Base-by-base conservation (phyloP, 768 basidiomycete genomes). In the Xanthoconium purpureum region DNA sequence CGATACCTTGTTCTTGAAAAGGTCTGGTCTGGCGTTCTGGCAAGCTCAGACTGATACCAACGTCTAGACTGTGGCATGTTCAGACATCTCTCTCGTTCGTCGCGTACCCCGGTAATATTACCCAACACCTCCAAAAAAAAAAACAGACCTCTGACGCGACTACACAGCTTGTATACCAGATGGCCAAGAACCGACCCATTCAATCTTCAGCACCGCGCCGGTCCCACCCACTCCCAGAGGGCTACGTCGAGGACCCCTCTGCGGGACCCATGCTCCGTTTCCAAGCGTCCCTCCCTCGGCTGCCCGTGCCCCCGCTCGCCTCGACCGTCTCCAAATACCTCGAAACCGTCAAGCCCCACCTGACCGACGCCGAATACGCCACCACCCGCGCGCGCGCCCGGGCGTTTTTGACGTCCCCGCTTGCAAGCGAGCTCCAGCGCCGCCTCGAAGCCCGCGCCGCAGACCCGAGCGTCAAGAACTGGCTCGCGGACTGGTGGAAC, bases 401-500 rank as follows among this genome's bases (percentile, higher is more conserved):
- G 3, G 74, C 77, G 1, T 98, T 98, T 71, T 74, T 91, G 18
- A 63, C 75, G 11, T 91, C 89, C 0, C 82, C 87, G 0, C 81
- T 84, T 50, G 85, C 84, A 2, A 78, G 80, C 15, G 82, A 84
- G 54, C 80, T 98, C 13, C 96, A 98, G 74, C 71, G 75, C 36
- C 79, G 97, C 3, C 79, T 98, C 35, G 79, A 91, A 67, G 78
- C 81, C 20, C 83, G 94, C 2, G 93, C 94, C 0, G 77, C 78
- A 0, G 78, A 83, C 28, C 80, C 83, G 1, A 71, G 72, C 17
- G 71, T 75, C 50, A 77, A 76, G 63, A 94, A 81, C 76, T 99
- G 97, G 97, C 79, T 99, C n/a, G 81, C 83, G 46, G 93, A 96
- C 50, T 99, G 97, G 97, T 99, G 96, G 96, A 95, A 98, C 73